These are phyloP conservation scores for Pseudoneurospora amorphoporcata DNA, from an alignment of 495 filamentous ascomycete genomes.

Conservation along the genomic window DNA sequence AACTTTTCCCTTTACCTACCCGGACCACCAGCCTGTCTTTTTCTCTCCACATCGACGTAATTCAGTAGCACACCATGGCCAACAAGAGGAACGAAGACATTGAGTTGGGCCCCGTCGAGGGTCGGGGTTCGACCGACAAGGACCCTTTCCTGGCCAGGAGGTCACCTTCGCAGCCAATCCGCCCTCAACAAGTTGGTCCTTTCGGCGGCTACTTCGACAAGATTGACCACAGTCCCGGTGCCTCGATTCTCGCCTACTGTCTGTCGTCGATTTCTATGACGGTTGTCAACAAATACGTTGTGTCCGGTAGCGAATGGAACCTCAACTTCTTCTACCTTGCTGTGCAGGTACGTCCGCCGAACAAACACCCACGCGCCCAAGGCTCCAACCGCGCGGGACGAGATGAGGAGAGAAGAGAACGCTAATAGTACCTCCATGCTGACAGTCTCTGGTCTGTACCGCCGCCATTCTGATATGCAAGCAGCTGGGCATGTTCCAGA, in stretches of 20 bases:
- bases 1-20: neutral
- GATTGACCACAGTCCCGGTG: slow-evolving; percentile 58
- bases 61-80: slow-evolving; percentile 27
- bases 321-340: slow-evolving; percentile 91
- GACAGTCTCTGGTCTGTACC: slow-evolving; percentile 83
- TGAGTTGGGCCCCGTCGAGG: slow-evolving; percentile 51
- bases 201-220: slow-evolving; percentile 30
- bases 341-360: slow-evolving; percentile 59
- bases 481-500: slow-evolving; percentile 71
- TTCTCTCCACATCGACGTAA: slow-evolving; percentile 16
- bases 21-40: neutral
- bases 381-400: neutral
- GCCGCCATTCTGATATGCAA: slow-evolving; percentile 79
- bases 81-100: slow-evolving; percentile 84
- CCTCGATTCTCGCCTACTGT: slow-evolving; percentile 87
- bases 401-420: neutral
- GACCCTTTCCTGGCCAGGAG: slow-evolving; percentile 40
- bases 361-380: neutral
- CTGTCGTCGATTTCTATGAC: slow-evolving; percentile 96
- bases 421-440: slow-evolving; percentile 11
- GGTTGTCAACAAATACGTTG: slow-evolving; percentile 96
- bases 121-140: slow-evolving; percentile 40
- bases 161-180: slow-evolving; percentile 30
- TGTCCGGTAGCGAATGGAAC: slow-evolving; percentile 86
- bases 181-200: slow-evolving; percentile 30